phyloP scores from a whole-genome alignment of 345 rosid species.

The Mangifera indica region DNA sequence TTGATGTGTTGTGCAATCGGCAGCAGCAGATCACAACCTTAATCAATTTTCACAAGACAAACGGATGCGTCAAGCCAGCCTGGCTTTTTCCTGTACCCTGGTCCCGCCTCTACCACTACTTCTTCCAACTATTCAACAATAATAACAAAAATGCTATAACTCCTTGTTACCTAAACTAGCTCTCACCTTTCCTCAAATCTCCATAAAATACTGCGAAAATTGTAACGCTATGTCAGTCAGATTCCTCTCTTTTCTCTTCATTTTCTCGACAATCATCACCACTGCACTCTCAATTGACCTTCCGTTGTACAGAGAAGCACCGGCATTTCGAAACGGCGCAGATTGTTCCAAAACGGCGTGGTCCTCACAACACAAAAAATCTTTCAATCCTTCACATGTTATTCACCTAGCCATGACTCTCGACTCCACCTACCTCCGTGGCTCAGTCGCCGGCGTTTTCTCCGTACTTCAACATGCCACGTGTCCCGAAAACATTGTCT shows the following conservation, averaged over 20 bases:
- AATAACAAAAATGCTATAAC: too few species aligned
- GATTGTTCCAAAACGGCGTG: slow-evolving; percentile 48
- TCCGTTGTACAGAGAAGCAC: slow-evolving; percentile 59
- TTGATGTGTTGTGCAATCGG: not conserved
- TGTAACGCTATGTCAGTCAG: not conserved
- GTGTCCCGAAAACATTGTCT: slow-evolving; percentile 80
- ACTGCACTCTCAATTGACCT: slow-evolving; percentile 23
- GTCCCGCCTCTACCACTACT: not conserved
- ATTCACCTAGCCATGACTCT: slow-evolving; percentile 88
- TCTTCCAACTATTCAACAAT: not conserved
- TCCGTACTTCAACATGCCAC: slow-evolving; percentile 84
- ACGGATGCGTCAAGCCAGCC: slow-evolving; percentile 46
- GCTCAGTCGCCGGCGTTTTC: slow-evolving; percentile 80
- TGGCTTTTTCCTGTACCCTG: slow-evolving; percentile 20
- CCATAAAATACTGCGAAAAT: not conserved
- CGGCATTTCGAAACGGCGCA: slow-evolving; percentile 69
- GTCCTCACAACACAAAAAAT: slow-evolving; percentile 25
- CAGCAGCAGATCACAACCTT: slow-evolving; percentile 18
- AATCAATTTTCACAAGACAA: not conserved
- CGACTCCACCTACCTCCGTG: slow-evolving; percentile 83
- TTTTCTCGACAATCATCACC: slow-evolving; percentile 13
- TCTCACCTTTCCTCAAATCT: not conserved
- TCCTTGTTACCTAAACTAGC: not conserved
- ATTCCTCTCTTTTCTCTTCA: not conserved
- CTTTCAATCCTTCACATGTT: slow-evolving; percentile 31